These are phyloP conservation scores for Clitopilus passeckerianus DNA, from an alignment of 768 basidiomycete genomes.

Conservation along the genomic window DNA sequence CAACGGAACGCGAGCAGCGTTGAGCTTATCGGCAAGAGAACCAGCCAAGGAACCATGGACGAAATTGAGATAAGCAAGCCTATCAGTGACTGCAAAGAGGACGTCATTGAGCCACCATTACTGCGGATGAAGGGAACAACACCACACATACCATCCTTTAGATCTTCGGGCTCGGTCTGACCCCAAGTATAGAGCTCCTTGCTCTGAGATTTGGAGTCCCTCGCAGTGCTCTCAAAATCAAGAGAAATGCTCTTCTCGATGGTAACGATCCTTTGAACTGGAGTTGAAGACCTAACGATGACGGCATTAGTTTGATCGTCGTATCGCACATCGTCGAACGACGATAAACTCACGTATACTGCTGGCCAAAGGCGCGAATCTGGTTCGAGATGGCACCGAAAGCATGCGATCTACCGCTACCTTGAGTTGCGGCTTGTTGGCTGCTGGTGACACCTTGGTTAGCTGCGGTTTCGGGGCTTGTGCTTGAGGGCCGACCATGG, in stretches of 20 bases:
- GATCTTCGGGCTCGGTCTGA: conserved; percentile 60
- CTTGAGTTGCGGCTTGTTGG: conserved; percentile 27
- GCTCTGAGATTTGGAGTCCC: conserved; percentile 67
- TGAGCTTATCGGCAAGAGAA: conserved; percentile 56
- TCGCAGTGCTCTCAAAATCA: conserved; percentile 62
- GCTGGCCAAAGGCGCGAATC: conserved; percentile 67
- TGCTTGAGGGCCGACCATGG: conserved; percentile 22
- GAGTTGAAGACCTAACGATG: conserved; percentile 44
- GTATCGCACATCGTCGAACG: background rate
- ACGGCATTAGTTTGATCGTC: background rate
- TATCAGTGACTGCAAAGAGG: conserved; percentile 57
- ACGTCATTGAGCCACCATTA: conserved; percentile 6
- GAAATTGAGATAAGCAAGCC: conserved; percentile 79
- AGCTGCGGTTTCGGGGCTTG: conserved; percentile 28
- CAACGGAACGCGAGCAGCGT: conserved; percentile 58
- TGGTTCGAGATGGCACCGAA: conserved; percentile 67
- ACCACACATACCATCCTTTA: conserved; percentile 61
- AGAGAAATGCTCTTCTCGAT: conserved; percentile 73
- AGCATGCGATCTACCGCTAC: conserved; percentile 44
- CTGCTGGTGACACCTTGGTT: conserved; percentile 37
- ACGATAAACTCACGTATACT: conserved; percentile 51
- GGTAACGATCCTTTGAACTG: conserved; percentile 77
- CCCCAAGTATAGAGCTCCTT: conserved; percentile 88
- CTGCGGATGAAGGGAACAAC: conserved; percentile 1
- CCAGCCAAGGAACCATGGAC: conserved; percentile 64